phyloP scores from a whole-genome alignment of 2,329 filamentous ascomycete species.

The Trichoderma simmonsii region DNA sequence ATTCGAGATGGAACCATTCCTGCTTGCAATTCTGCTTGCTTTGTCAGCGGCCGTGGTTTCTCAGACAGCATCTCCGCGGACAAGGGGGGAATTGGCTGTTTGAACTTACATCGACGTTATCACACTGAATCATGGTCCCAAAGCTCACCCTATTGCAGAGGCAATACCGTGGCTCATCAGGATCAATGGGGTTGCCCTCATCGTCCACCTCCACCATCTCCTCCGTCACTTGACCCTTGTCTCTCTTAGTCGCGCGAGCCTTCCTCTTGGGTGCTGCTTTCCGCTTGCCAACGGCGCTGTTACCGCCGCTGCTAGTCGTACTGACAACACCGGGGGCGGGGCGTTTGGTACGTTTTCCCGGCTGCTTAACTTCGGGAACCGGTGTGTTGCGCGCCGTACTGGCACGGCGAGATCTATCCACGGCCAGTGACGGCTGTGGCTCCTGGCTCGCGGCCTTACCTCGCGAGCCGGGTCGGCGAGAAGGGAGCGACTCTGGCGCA shows the following conservation, averaged over 20 bases:
- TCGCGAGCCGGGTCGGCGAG: slow-evolving; percentile 50
- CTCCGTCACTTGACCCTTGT: slow-evolving; percentile 42
- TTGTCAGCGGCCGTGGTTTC: slow-evolving; percentile 20
- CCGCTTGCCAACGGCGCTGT: slow-evolving; percentile 67
- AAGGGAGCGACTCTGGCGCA: slow-evolving; percentile 33
- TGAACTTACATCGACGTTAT: slow-evolving; percentile 67
- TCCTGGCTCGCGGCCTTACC: slow-evolving; percentile 53
- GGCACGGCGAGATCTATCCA: slow-evolving; percentile 53
- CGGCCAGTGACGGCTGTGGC: slow-evolving; percentile 46
- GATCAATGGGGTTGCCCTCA: slow-evolving; percentile 68
- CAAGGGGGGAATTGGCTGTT: too few relatives aligned
- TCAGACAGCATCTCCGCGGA: neutral
- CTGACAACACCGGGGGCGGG: slow-evolving; percentile 71
- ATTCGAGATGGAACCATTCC: slow-evolving; percentile 83
- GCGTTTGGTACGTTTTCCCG: slow-evolving; percentile 61
- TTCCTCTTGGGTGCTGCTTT: slow-evolving; percentile 69
- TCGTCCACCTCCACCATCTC: slow-evolving; percentile 62
- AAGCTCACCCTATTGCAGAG: slow-evolving; percentile 76
- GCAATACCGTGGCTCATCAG: slow-evolving; percentile 74
- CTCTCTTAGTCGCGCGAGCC: slow-evolving; percentile 48
- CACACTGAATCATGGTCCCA: slow-evolving; percentile 80
- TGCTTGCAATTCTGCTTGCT: slow-evolving; percentile 61
- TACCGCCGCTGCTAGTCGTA: slow-evolving; percentile 57
- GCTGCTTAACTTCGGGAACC: slow-evolving; percentile 45
- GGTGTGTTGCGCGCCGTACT: slow-evolving; percentile 59